These are phyloP conservation scores for Maudiozyma saulgeensis DNA, from an alignment of 805 yeast species.

Conservation along the genomic window DNA sequence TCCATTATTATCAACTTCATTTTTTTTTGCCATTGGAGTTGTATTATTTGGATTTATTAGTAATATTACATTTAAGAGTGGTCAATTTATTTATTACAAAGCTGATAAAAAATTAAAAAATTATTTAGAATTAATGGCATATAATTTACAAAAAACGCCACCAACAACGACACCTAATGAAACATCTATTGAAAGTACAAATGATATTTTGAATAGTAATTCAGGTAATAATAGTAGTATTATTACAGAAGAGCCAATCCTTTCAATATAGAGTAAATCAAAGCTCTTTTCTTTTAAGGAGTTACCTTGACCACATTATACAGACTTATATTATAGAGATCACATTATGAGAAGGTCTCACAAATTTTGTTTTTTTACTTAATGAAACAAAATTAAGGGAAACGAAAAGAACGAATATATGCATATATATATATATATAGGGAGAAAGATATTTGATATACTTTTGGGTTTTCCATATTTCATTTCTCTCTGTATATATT, in stretches of 20 bases:
- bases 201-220: not conserved
- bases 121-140: slow-evolving; percentile 10
- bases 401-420: no score
- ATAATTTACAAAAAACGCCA: not conserved
- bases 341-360: not conserved
- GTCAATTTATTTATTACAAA: slow-evolving; percentile 18
- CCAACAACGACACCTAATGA: not conserved
- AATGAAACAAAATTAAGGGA: not conserved
- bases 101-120: slow-evolving; percentile 12
- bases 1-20: slow-evolving; percentile 22
- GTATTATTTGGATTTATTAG: slow-evolving; percentile 24
- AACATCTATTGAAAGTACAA: no score
- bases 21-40: slow-evolving; percentile 22
- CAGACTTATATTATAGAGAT: no score
- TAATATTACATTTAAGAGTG: slow-evolving; percentile 20
- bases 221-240: not conserved
- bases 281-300: no score
- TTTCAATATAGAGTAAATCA: not conserved
- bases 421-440: no score
- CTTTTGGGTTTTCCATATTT: no score
- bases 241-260: not conserved
- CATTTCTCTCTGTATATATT: no score
- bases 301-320: no score
- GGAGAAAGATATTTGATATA: no score
- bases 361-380: not conserved